Evolutionary conservation across 2,329 filamentous ascomycete genomes (phyloP), one percentile per base, ranked within the genome.

Genomic region (Xylariomycetidae sp.): DNA sequence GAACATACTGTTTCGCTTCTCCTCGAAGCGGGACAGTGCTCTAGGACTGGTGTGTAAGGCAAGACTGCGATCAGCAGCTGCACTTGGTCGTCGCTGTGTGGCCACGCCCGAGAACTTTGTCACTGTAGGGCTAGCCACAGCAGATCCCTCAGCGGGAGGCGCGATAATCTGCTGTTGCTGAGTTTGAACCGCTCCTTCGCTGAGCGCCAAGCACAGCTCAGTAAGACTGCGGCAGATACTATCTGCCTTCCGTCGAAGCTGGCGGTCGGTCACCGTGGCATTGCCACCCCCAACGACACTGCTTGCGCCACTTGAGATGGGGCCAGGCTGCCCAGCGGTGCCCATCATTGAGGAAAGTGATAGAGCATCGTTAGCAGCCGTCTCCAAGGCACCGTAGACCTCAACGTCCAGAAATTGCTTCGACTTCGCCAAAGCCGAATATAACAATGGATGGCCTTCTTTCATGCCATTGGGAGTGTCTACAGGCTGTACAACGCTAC

Each of bases 211-310:
- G 54, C 88, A 95, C 6, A 98, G 70, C 59, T 98, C 92, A 0
- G 90, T 97, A 45, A 98, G 65, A 52, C 85, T 92, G 34, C 90
- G 83, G 57, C 92, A 97, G 55, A 98, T 80, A 53, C 85, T 88
- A 55, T 98, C 90, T 17, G 88, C 87, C 60, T 95, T 96, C 42
- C 90, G 80, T 30, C 88, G 80, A 12, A 95, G 70, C 55, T 94
- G 87, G 31, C 92, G 79, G 56, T 98, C 90, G 1, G 85, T 82
- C 9, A 80, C 62, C 1, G 67, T 68, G 10, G 64, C 59, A 16
- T 53, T 49, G 29, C 51, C 42, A 31, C 62, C 61, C 20, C 65
- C 61, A 18, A 81, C 77, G 37, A 81, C 74, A 31, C 72, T 67
- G 49, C 80, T 82, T 10, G 77, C 75, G 27, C 74, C 78, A 38